These are phyloP conservation scores for Coelomomyces lativittatus DNA, from an alignment of 371 early-diverging fungal genomes.

Conservation along the genomic window DNA sequence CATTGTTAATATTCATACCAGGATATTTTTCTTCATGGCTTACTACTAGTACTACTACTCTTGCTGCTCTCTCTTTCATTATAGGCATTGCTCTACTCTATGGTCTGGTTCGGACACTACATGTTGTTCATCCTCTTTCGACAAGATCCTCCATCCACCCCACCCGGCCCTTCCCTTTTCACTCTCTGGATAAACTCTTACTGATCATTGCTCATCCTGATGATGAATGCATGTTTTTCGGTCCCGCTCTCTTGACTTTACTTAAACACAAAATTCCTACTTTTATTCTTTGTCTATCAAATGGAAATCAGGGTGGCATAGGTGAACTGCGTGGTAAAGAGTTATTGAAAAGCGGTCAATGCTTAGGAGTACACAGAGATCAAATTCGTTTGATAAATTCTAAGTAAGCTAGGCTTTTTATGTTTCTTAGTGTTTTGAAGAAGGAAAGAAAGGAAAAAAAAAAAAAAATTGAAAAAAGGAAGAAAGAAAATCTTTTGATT, in stretches of 20 bases:
- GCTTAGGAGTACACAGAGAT: constrained; percentile 41
- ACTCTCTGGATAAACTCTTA: constrained; percentile 30
- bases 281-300: constrained; percentile 65
- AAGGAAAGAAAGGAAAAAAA: too few species aligned
- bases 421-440: too few species aligned
- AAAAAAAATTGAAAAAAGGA: too few species aligned
- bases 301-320: constrained; percentile 60
- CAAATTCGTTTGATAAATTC: constrained; percentile 48
- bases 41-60: too few species aligned
- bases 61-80: too few species aligned
- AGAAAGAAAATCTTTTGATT: too few species aligned
- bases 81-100: too few species aligned
- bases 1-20: too few species aligned
- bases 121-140: too few species aligned
- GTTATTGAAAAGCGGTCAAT: constrained; percentile 42
- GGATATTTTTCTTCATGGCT: too few species aligned
- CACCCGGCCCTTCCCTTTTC: constrained; percentile 4
- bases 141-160: background rate
- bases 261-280: constrained; percentile 12
- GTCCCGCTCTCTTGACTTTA: constrained; percentile 55
- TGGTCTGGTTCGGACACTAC: too few species aligned
- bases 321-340: constrained; percentile 65
- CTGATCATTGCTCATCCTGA: constrained; percentile 95
- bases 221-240: constrained; percentile 99
- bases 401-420: too few species aligned